Evolutionary conservation across 331 rosid species (phyloP).

Genomic region (Cydonia oblonga): DNA sequence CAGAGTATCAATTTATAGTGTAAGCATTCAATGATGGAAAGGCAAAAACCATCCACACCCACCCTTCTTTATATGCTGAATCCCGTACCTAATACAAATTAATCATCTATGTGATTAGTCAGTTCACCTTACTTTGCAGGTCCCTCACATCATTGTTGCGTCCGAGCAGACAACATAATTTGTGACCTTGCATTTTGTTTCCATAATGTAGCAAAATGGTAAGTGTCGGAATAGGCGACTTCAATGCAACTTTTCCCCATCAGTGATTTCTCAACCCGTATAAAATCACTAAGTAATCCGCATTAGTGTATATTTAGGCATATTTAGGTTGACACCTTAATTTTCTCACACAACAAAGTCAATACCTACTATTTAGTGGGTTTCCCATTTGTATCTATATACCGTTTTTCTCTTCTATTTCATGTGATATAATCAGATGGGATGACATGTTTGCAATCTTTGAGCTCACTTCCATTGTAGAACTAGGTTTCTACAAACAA

Average conservation of each 20-base stretch:
- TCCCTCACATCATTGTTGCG: neutral
- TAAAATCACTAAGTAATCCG: too few relatives aligned
- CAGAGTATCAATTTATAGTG: neutral
- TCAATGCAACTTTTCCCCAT: neutral
- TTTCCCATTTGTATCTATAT: too few relatives aligned
- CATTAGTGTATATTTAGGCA: too few relatives aligned
- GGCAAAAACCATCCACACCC: too few relatives aligned
- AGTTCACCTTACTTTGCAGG: neutral
- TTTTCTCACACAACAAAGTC: too few relatives aligned
- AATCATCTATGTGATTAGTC: neutral
- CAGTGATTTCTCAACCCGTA: neutral
- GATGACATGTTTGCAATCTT: neutral
- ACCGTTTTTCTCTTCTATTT: too few relatives aligned
- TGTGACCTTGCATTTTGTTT: neutral
- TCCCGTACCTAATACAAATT: too few relatives aligned
- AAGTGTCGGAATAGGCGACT: neutral
- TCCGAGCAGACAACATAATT: neutral
- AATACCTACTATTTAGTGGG: too few relatives aligned
- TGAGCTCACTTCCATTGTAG: neutral
- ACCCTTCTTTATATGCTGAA: too few relatives aligned
- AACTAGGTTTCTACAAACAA: neutral
- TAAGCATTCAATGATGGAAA: too few relatives aligned
- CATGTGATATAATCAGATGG: neutral
- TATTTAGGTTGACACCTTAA: too few relatives aligned
- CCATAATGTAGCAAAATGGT: neutral